phyloP scores from a whole-genome alignment of 257 asterid species.

The Solanum peruvianum region DNA sequence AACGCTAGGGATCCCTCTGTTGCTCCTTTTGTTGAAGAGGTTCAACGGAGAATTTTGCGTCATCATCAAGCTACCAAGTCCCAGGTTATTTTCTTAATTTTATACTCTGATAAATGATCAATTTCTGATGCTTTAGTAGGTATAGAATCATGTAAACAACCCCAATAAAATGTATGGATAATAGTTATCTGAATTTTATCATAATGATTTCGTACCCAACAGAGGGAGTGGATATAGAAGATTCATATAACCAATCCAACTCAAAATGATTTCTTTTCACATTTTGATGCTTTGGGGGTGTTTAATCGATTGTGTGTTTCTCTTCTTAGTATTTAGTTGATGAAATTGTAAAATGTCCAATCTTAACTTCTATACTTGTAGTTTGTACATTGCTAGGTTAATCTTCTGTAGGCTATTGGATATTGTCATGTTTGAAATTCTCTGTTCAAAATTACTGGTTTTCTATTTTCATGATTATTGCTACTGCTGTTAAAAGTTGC shows the following conservation, averaged over 20 bases:
- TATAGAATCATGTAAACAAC: background rate
- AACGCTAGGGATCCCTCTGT: conserved; percentile 89
- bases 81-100: conserved; percentile 29
- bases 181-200: background rate
- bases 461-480: background rate
- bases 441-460: background rate
- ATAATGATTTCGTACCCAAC: background rate
- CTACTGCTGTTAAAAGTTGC: background rate
- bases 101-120: background rate
- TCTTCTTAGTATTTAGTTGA: background rate
- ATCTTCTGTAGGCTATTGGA: background rate
- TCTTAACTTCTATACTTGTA: background rate
- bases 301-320: background rate
- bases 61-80: conserved; percentile 68
- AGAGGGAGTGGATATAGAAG: background rate
- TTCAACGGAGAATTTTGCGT: conserved; percentile 60
- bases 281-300: background rate
- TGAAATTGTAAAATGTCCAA: background rate
- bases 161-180: background rate
- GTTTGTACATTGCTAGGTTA: background rate
- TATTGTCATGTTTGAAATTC: background rate
- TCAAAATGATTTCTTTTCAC: background rate
- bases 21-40: conserved; percentile 77
- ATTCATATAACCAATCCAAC: background rate
- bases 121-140: background rate